A percentile compares a stretch with the other conserved stretches of the same genome.
phyloP scores from a whole-genome alignment of 495 filamentous ascomycete species.

The Bombardia bombarda region DNA sequence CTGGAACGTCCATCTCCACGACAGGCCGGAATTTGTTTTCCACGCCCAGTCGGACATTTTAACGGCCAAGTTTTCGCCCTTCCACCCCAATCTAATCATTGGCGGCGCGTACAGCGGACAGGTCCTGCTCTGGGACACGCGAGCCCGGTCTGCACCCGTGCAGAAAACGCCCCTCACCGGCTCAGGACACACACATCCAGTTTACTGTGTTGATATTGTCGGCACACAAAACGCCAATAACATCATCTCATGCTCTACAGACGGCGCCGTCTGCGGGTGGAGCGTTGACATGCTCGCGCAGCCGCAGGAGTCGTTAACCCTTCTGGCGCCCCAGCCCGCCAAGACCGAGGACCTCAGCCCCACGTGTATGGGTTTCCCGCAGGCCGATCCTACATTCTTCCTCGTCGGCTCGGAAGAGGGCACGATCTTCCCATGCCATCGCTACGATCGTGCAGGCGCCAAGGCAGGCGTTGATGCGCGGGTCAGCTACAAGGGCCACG shows the following conservation, averaged over 20 bases:
- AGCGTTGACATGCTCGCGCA: conserved; percentile 93
- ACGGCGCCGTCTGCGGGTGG: conserved; percentile 95
- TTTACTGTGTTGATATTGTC: conserved; percentile 91
- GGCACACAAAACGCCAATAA: conserved; percentile 99
- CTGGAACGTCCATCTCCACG: conserved; percentile 92
- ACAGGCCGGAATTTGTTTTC: conserved; percentile 91
- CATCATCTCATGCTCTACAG: conserved; percentile 90
- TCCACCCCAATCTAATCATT: conserved; percentile 91
- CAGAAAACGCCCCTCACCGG: conserved; percentile 95
- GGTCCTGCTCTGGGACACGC: conserved; percentile 96
- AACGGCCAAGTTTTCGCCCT: conserved; percentile 91
- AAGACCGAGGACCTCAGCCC: conserved; percentile 95
- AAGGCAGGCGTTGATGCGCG: conserved; percentile 89
- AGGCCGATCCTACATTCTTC: conserved; percentile 94
- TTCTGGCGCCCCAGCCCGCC: conserved; percentile 74
- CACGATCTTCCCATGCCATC: conserved; percentile 88
- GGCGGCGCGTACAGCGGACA: conserved; percentile 94
- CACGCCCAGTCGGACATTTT: conserved; percentile 94
- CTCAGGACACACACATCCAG: conserved; percentile 86
- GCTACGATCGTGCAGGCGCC: conserved; percentile 92
- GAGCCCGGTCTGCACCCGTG: conserved; percentile 77
- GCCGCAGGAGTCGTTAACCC: conserved; percentile 84
- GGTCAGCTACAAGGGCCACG: conserved; percentile 77
- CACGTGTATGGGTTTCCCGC: conserved; percentile 92
- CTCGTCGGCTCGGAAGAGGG: conserved; percentile 96